Evolutionary conservation across 768 basidiomycete genomes (phyloP).

Genomic region (Kwoniella mangroviensis): DNA sequence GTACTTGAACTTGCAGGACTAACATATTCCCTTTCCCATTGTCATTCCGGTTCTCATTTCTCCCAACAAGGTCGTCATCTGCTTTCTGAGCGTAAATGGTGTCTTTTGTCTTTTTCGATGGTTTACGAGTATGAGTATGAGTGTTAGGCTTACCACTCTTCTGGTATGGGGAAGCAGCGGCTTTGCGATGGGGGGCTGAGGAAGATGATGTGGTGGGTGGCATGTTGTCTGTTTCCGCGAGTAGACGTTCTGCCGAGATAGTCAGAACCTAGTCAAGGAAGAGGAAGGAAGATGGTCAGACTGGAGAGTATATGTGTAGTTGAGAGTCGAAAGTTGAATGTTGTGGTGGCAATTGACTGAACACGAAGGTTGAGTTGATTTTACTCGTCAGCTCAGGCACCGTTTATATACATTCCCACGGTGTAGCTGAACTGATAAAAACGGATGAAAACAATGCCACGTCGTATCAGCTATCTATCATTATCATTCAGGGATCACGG

Average conservation of each 20-base stretch:
- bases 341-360: slow-evolving; percentile 3
- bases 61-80: background rate
- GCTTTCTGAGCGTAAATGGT: background rate
- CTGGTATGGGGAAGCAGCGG: background rate
- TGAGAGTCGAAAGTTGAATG: too few species aligned
- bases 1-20: slow-evolving; percentile 1
- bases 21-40: background rate
- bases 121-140: background rate
- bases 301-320: background rate
- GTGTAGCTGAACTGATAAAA: background rate
- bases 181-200: background rate
- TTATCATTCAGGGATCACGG: background rate
- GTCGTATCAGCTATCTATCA: background rate
- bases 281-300: background rate
- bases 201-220: background rate
- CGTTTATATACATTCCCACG: background rate
- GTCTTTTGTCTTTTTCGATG: background rate
- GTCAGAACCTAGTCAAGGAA: background rate
- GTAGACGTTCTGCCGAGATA: too few species aligned
- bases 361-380: background rate
- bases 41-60: background rate
- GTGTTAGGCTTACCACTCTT: background rate
- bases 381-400: background rate
- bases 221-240: background rate
- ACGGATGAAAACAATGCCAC: slow-evolving; percentile 7